Evolutionary conservation across 2,329 filamentous ascomycete species (phyloP).

Genomic region (Aspergillus arachidicola): DNA sequence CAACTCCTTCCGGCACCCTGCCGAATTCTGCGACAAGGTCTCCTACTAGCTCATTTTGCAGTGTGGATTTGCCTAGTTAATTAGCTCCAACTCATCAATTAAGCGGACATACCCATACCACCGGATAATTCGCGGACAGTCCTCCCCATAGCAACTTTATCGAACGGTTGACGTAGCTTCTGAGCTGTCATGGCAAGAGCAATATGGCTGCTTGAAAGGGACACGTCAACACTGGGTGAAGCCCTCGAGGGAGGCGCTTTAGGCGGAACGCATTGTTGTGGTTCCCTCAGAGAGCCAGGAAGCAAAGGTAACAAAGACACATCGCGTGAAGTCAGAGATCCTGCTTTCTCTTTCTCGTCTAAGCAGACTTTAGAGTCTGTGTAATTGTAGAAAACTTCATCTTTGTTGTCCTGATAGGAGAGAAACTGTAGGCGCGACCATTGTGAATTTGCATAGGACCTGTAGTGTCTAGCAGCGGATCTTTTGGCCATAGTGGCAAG

Average conservation of each 20-base stretch:
- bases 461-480: conserved; percentile 30
- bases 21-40: conserved; percentile 48
- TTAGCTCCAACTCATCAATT: background rate
- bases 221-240: conserved; percentile 7
- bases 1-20: conserved; percentile 41
- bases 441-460: conserved; percentile 22
- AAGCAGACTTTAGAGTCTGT: background rate
- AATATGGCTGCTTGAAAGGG: conserved; percentile 17
- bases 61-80: conserved; percentile 41
- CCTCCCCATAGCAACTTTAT: conserved; percentile 24
- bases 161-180: conserved; percentile 20
- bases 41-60: conserved; percentile 50
- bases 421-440: conserved; percentile 29
- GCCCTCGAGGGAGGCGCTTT: background rate
- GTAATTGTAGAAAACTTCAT: conserved; percentile 19
- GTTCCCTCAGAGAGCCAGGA: conserved; percentile 4
- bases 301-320: background rate
- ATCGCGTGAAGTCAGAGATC: background rate
- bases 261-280: background rate
- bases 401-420: conserved; percentile 19
- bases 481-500: conserved; percentile 43
- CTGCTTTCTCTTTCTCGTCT: background rate
- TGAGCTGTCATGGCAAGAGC: conserved; percentile 20
- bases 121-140: conserved; percentile 37
- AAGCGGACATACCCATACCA: conserved; percentile 8